Percentiles rank a stretch among this genome's conserved stretches.
Evolutionary conservation across 176 grass and related monocot species (phyloP).

Genomic region (Echinochloa phyllopogon): DNA sequence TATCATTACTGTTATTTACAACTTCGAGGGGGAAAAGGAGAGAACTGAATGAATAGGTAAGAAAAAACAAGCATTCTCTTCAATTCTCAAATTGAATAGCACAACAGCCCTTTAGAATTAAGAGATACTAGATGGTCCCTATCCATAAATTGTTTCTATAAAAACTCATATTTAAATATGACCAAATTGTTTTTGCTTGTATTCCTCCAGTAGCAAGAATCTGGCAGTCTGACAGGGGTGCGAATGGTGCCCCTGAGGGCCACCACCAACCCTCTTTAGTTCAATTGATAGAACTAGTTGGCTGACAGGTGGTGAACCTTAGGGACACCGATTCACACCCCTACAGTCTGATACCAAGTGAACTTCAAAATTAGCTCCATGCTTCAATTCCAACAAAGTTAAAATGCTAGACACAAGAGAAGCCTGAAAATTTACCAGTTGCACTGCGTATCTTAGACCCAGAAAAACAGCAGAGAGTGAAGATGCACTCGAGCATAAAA

Average conservation of each 20-base stretch:
- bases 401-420: not conserved
- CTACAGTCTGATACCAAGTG: not conserved
- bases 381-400: constrained; percentile 1
- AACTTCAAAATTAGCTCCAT: constrained; percentile 12
- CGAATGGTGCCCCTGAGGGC: no score
- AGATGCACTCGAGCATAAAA: constrained; percentile 81
- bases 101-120: constrained; percentile 31
- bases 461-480: constrained; percentile 76
- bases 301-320: no score
- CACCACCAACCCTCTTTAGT: no score
- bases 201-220: constrained; percentile 21
- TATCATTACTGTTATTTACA: constrained; percentile 6
- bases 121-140: constrained; percentile 14
- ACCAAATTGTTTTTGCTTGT: not conserved
- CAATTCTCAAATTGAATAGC: constrained; percentile 33
- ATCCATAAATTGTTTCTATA: not conserved
- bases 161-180: constrained; percentile 11
- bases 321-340: no score
- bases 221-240: not conserved
- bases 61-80: constrained; percentile 11
- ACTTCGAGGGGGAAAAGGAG: not conserved
- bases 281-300: no score
- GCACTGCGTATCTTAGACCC: constrained; percentile 81
- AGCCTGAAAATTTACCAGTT: constrained; percentile 63
- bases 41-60: constrained; percentile 15